phyloP scores from a whole-genome alignment of 495 filamentous ascomycete genomes.

The Penicillium lividum region DNA sequence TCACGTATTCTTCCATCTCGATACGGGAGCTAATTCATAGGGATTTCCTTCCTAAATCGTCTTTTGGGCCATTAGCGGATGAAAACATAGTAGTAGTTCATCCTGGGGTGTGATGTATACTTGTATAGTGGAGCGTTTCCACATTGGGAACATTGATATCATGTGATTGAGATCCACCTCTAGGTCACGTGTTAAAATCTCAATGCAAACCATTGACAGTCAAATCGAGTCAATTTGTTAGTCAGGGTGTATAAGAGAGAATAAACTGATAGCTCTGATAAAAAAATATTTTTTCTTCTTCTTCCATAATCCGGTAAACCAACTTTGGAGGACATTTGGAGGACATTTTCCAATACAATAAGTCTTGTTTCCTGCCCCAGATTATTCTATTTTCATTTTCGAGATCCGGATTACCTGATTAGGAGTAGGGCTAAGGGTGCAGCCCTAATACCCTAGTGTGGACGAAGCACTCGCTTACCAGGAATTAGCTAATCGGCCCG shows the following conservation, averaged over 20 bases:
- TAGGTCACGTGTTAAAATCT: background rate
- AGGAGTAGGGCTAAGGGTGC: conserved; percentile 18
- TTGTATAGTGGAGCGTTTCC: background rate
- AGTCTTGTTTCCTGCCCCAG: background rate
- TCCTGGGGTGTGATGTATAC: background rate
- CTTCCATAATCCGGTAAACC: background rate
- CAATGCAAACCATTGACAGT: background rate
- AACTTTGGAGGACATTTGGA: too few relatives aligned
- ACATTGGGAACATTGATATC: background rate
- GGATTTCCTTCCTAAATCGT: conserved; percentile 10
- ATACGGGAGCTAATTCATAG: conserved; percentile 19
- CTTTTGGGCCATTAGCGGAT: background rate
- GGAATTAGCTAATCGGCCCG: conserved; percentile 51
- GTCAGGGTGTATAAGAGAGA: too few relatives aligned
- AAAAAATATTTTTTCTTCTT: background rate
- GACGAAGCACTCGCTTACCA: conserved; percentile 44
- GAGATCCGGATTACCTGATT: conserved; percentile 11
- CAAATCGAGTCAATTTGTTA: background rate
- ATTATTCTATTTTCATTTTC: conserved; percentile 3
- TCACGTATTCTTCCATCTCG: conserved; percentile 16
- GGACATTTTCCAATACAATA: background rate
- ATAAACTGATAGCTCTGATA: too few relatives aligned
- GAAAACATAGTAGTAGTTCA: background rate
- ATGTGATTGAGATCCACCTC: background rate
- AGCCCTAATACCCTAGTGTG: conserved; percentile 31